phyloP scores from a whole-genome alignment of 1,139 yeast species.

The Zygosaccharomyces sapae region DNA sequence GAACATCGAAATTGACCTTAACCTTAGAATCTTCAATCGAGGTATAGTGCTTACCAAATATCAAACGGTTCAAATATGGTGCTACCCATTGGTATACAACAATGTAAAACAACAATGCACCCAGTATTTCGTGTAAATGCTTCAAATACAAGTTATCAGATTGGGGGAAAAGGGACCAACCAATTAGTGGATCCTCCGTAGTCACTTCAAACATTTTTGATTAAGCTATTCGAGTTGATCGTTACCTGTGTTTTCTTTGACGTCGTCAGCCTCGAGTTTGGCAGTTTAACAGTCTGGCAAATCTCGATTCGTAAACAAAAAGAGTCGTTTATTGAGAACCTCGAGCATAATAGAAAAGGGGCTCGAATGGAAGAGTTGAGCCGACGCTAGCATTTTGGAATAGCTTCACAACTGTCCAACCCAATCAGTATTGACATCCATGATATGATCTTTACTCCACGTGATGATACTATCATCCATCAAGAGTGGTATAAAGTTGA shows the following conservation, averaged over 20 bases:
- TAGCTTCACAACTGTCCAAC: too few relatives aligned
- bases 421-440: background rate
- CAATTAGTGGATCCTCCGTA: slow-evolving; percentile 29
- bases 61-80: slow-evolving; percentile 42
- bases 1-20: slow-evolving; percentile 72
- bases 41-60: slow-evolving; percentile 49
- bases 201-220: slow-evolving; percentile 1
- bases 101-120: slow-evolving; percentile 46
- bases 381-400: too few relatives aligned
- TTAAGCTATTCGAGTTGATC: background rate
- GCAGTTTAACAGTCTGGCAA: too few relatives aligned
- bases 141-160: slow-evolving; percentile 32
- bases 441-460: slow-evolving; percentile 1
- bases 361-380: too few relatives aligned
- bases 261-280: too few relatives aligned
- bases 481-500: background rate
- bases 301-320: too few relatives aligned
- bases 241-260: background rate
- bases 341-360: too few relatives aligned
- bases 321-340: too few relatives aligned
- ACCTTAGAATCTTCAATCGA: slow-evolving; percentile 43
- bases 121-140: slow-evolving; percentile 52
- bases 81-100: slow-evolving; percentile 41
- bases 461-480: background rate
- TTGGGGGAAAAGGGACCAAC: slow-evolving; percentile 30